These are phyloP conservation scores for Lodderomyces beijingensis DNA, from an alignment of 1,139 yeast species.

Conservation along the genomic window DNA sequence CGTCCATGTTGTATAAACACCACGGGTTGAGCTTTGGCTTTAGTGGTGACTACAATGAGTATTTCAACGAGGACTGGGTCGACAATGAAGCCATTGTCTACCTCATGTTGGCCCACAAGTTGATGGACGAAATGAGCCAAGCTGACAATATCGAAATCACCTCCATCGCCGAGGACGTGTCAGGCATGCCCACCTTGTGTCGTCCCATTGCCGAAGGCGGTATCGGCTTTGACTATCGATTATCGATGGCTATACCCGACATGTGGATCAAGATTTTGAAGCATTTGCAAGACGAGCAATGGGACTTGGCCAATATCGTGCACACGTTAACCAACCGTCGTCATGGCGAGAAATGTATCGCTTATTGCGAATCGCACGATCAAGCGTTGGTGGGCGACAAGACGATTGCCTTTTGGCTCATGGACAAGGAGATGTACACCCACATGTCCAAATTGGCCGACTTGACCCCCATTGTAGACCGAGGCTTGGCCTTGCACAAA, in stretches of 20 bases:
- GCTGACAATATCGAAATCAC: slow-evolving; percentile 48
- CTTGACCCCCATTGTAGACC: slow-evolving; percentile 71
- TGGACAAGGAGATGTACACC: slow-evolving; percentile 98
- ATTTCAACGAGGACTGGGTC: slow-evolving; percentile 71
- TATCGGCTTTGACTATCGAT: slow-evolving; percentile 86
- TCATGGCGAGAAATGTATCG: slow-evolving; percentile 82
- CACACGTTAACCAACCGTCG: slow-evolving; percentile 86
- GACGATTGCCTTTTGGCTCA: slow-evolving; percentile 94
- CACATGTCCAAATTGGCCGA: slow-evolving; percentile 80
- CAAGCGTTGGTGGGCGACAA: slow-evolving; percentile 98
- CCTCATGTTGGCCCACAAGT: slow-evolving; percentile 80
- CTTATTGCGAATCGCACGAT: slow-evolving; percentile 94
- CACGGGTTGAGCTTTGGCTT: slow-evolving; percentile 91
- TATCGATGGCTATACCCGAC: slow-evolving; percentile 97
- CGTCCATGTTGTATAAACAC: slow-evolving; percentile 85
- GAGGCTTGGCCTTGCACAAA: slow-evolving; percentile 89
- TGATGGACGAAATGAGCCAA: slow-evolving; percentile 53
- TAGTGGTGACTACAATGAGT: slow-evolving; percentile 91
- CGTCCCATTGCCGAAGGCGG: slow-evolving; percentile 74
- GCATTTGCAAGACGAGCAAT: slow-evolving; percentile 79
- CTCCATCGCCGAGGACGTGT: slow-evolving; percentile 93
- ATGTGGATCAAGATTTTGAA: slow-evolving; percentile 97
- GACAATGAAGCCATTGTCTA: slow-evolving; percentile 86
- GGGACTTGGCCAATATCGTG: slow-evolving; percentile 83
- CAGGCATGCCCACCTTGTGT: slow-evolving; percentile 96